These are phyloP conservation scores for Patellifolia procumbens DNA, from an alignment of 179 eudicot species.

Conservation along the genomic window DNA sequence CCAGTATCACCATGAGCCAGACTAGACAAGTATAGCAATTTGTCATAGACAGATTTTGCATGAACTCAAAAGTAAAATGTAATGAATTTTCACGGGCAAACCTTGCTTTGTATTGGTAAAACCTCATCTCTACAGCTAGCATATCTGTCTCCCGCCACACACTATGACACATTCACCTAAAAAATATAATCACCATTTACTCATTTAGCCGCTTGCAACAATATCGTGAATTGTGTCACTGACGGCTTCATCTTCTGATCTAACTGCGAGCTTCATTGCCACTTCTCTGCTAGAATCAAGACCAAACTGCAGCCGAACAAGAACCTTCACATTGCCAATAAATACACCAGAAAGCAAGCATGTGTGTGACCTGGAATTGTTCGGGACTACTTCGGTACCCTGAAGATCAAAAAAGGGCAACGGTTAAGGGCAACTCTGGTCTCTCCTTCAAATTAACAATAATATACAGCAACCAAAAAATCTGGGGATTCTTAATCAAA, in stretches of 20 bases:
- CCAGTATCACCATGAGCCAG: not conserved
- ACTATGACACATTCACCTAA: slow-evolving; percentile 13
- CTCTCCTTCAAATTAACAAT: no score
- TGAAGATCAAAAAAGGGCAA: slow-evolving; percentile 22
- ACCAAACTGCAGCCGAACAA: slow-evolving; percentile 79
- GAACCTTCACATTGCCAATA: slow-evolving; percentile 78
- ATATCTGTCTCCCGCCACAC: slow-evolving; percentile 11
- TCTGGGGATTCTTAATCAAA: not conserved
- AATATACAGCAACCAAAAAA: not conserved
- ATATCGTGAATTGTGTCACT: slow-evolving; percentile 91
- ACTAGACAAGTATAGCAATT: slow-evolving; percentile 18
- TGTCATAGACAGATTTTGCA: slow-evolving; percentile 17
- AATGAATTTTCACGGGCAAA: slow-evolving; percentile 15
- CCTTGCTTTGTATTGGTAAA: slow-evolving; percentile 20
- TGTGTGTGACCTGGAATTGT: slow-evolving; percentile 82
- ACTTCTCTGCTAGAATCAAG: slow-evolving; percentile 77
- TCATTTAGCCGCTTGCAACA: slow-evolving; percentile 77
- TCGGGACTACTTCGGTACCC: slow-evolving; percentile 85
- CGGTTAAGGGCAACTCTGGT: not conserved
- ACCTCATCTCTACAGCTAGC: slow-evolving; percentile 32
- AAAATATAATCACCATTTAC: no score
- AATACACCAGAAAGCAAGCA: slow-evolving; percentile 83
- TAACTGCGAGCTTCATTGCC: slow-evolving; percentile 86
- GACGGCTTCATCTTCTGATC: slow-evolving; percentile 80
- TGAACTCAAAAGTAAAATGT: slow-evolving; percentile 16